Base-by-base conservation (phyloP, 2,329 filamentous ascomycete genomes). In the Colletotrichum destructivum region DNA sequence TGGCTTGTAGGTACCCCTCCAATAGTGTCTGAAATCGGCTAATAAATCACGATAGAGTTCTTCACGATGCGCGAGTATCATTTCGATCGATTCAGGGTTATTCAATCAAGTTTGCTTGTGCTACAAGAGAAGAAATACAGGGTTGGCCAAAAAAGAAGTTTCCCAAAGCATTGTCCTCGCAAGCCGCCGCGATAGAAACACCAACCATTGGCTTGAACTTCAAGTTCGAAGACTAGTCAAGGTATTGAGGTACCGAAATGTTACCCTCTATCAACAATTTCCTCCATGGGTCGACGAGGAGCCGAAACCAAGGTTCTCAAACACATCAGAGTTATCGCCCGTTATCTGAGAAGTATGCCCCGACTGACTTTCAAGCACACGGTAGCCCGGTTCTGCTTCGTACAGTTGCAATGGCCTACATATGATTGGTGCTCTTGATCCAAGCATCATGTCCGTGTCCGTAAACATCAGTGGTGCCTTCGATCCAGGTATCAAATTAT, bases 121-220 rank as follows among this genome's bases (percentile, higher is more conserved):
- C 23, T 16, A 51, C 23, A 16, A 16, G 16, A 16, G 49, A 51
- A 23, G 49, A 51, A 16, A 51, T 51, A 51, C 23, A 51, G 49
- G 49, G 49, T 16, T 51, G 23, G 49, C 49, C 49, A 15, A 51
- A 26, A 51, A 51, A 51, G 49, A 51, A 16, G 49, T 51, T 51
- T 6, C 49, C n/a, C 4, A 23, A 46, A 26, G 49, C 23, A 51
- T 46, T 46, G 44, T 46, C 44, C 44, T 46, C 18, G 12, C 23
- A 51, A 51, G 49, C 49, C 16, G 49, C 49, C 8, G 23, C 49
- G 9, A 9, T 46, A 16, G 42, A 46, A 46, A 46, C 15, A 46
- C 42, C 13, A 46, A 46, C 42, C 3, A 46, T 46, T 6, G 42
- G 42, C 16, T 13, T 46, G 13, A 46, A 46, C 42, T 46, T 46